Base-by-base conservation (phyloP, 2,329 filamentous ascomycete species). In the Colletotrichum tanaceti region DNA sequence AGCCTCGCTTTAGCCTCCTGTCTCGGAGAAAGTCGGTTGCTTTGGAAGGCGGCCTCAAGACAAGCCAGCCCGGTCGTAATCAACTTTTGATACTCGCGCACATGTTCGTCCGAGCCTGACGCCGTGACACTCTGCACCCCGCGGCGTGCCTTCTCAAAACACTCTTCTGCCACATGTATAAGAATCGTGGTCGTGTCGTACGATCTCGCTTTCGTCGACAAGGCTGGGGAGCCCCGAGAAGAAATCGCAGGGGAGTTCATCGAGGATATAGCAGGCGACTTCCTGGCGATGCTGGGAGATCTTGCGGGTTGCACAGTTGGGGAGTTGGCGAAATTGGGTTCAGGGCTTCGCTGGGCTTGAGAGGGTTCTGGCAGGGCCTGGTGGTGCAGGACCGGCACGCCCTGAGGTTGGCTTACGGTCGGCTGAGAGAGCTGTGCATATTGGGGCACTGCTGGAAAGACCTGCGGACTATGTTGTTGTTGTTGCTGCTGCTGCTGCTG, bases 101-200 rank as follows among this genome's bases (percentile, higher is more conserved):
- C 76, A 46, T 85, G 82, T 43, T 79, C 77, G 61, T 85, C 79
- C 62, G 86, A 82, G 60, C 86, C 82, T 2, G 84, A 81, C 20
- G 80, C 79, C 20, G 86, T 84, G 2, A 89, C 78, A 1, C 79
- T 73, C 3, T 84, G 79, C 1, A 84, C 84, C 66, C 88, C 83
- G 2, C 79, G 78, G 68, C 90, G 87, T 18, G 92, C 92, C 61
- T 89, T 89, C 32, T 82, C 81, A 60, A 94, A 88, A 73, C 92
- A 93, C 72, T 95, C 91, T 73, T 95, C 91, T 2, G 91, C 91
- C 16, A 93, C 83, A n/a, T 86, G 87, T 9, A 93, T 82, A 65
- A 94, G 82, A 10, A 94, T 80, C 2, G 89, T 82, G 3, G 87
- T 81, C 0, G 84, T 85, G 64, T 88, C 86, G 10, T 83, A 76